Base-by-base conservation (phyloP, 106 monocot species). In the Acorus calamus region DNA sequence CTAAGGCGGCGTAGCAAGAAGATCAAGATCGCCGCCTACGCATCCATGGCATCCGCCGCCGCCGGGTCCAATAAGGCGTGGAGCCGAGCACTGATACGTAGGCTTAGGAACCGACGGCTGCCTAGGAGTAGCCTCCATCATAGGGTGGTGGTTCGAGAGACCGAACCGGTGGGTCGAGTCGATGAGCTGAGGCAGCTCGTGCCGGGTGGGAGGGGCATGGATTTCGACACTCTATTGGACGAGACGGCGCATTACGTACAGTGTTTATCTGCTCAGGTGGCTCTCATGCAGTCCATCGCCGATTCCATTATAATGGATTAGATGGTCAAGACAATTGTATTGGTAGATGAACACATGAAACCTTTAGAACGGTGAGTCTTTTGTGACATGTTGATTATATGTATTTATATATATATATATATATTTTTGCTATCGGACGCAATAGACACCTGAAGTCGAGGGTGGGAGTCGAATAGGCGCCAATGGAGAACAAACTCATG, bases 11-110 rank as follows among this genome's bases (percentile, higher is more conserved):
- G 64, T 6, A 11, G 49, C n/a, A 60, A 57, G 3, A 46, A 56
- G 8, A 84, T 84, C 46, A 51, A 61, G 42, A 69, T 63, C 0
- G 84, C 84, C 6, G 84, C 84, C 42, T 85, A 85, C 42, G 71
- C 74, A 3, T 77, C 80, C 59, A 85, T 85, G 77, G 84, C 84
- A n/a, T n/a, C n/a, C 7, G 6, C 44, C 50, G 55, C 77, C 4
- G 64, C 71, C 2, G 64, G 73, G 4, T 62, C 74, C 0, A 14
- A 65, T 11, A 49, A 67, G 8, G 67, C 59, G 0, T 84, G 84
- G 84, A 67, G 77, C 61, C 72, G 77, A 2, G 73, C 80, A 4
- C 3, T 84, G 41, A 73, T 84, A 44, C 61, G 50, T 5, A n/a
- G 61, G 13, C 61, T 71, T 12, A 52, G 9, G 4, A 49, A 53